Percentiles rank a stretch among this genome's conserved stretches.
These are phyloP conservation scores for Colletotrichum siamense DNA, from an alignment of 2,329 filamentous ascomycete species.

Conservation along the genomic window DNA sequence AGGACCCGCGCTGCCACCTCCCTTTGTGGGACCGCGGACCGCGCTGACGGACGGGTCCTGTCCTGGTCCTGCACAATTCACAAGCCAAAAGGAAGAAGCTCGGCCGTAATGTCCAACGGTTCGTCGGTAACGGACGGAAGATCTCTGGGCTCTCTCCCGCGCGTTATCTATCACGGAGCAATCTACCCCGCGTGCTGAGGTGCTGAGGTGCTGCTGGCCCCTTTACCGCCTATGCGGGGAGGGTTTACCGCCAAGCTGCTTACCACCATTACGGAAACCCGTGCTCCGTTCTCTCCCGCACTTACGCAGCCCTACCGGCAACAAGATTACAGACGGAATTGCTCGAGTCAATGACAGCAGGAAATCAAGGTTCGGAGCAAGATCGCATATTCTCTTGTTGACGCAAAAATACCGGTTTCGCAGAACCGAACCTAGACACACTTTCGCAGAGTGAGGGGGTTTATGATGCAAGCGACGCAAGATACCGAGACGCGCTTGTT, in stretches of 20 bases:
- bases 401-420: neutral
- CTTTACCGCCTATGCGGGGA: neutral
- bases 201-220: neutral
- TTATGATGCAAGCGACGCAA: neutral
- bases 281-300: neutral
- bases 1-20: slow-evolving; percentile 3
- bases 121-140: neutral
- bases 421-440: neutral
- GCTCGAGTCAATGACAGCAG: neutral
- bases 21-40: neutral
- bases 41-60: neutral
- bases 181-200: neutral
- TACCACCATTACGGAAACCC: neutral
- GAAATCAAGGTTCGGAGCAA: neutral
- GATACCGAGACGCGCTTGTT: neutral
- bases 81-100: neutral
- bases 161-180: neutral
- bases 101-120: neutral
- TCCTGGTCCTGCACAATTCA: slow-evolving; percentile 1
- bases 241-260: neutral
- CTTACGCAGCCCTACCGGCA: neutral
- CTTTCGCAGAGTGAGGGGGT: neutral
- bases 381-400: neutral
- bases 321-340: neutral
- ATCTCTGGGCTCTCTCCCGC: neutral